Conservation (phyloP, 768 basidiomycete species). For the Kwoniella pini region DNA sequence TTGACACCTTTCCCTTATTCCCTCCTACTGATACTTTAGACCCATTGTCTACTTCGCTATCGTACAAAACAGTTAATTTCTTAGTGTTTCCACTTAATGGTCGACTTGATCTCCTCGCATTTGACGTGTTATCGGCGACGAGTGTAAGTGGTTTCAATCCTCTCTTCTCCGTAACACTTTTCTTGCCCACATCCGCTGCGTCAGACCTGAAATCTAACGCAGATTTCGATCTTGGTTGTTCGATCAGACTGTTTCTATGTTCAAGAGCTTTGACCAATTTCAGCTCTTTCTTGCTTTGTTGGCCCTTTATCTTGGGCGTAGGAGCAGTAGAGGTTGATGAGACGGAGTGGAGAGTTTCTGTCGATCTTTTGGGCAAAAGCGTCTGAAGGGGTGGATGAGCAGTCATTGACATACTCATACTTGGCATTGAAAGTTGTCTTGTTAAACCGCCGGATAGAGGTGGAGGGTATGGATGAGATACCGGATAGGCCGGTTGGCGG, state of each 20-base stretch:
- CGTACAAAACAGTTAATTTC: background rate
- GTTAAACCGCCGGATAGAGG: background rate
- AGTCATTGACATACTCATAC: background rate
- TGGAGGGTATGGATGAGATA: constrained; percentile 30
- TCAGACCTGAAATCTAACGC: background rate
- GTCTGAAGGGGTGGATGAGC: constrained; percentile 20
- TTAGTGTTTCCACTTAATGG: background rate
- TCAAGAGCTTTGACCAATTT: constrained; percentile 20
- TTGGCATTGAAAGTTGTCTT: background rate
- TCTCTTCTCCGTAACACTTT: constrained; percentile 11
- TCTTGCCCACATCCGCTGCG: too few relatives aligned
- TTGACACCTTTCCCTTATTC: background rate
- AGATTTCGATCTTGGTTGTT: constrained; percentile 4
- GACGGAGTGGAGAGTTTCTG: constrained; percentile 23
- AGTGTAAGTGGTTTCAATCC: constrained; percentile 27
- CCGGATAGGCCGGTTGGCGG: constrained; percentile 4
- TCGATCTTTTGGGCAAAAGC: constrained; percentile 17
- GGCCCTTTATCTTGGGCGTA: constrained; percentile 15
- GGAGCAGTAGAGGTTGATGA: constrained; percentile 10
- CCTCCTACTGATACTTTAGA: background rate
- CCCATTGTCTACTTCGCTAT: background rate
- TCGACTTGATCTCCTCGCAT: background rate
- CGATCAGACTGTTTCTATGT: constrained; percentile 7
- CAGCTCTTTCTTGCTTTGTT: constrained; percentile 18
- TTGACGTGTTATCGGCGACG: constrained; percentile 10